Base-by-base conservation (phyloP, 257 asterid species). In the Solanum lycopersicoides region DNA sequence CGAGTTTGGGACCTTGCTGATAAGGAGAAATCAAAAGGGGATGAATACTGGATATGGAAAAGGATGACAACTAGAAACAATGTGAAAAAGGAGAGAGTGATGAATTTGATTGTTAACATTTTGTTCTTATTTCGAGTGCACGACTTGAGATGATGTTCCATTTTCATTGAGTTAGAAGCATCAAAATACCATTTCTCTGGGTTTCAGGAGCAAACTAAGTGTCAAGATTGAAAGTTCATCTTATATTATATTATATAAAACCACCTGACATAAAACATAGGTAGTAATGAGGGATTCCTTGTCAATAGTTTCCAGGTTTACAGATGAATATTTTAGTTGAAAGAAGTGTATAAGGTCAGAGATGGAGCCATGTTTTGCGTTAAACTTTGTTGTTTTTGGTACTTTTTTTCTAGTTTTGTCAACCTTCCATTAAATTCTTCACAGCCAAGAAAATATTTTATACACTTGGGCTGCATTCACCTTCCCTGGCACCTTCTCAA, bases 111-210 rank as follows among this genome's bases (percentile, higher is more conserved):
- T 3, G 83, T 42, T 30, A 34, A 41, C 41, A 39, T 37, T 83
- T 85, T 39, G 82, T 34, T 83, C 89, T 73, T 89, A 83, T 60
- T 90, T 50, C 71, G 86, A 77, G 73, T 63, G 71, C 71, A 14
- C 4, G n/a, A 34, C 37, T 87, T 86, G 73, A 65, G 15, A 25
- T 50, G 42, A 18, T 39, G 68, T 68, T 86, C 86, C 88, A 69
- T 89, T 87, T 69, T 39, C 83, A 30, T 71, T 47, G 59, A 20
- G 74, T 42, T 80, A 42, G 85, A 42, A 28, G 37, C 39, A 65
- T 9, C 39, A 53, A 60, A 14, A 14, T 16, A 53, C 39, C 60
- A 60, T 42, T 42, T 35, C 37, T 50, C 65, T 28, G 79, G 53
- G 45, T 82, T 82, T 63, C 5, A 15, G 69, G 79, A 63, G 37